Evolutionary conservation across 176 grass and related monocot species (phyloP).

Genomic region (Paspalum notatum): DNA sequence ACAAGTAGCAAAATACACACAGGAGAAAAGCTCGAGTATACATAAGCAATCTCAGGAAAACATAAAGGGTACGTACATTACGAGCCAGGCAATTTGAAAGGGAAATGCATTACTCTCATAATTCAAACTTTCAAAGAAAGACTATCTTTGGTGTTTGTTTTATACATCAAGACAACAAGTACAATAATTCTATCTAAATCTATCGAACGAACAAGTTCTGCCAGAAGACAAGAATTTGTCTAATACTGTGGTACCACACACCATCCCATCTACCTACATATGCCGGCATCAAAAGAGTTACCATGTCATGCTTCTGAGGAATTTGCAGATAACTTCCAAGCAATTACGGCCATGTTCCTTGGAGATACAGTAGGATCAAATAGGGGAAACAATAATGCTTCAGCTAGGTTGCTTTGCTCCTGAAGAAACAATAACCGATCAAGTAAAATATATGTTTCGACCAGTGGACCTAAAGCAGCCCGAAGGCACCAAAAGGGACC

Average conservation of each 20-base stretch:
- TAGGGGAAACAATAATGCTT: conserved; percentile 70
- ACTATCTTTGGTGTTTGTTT: conserved; percentile 10
- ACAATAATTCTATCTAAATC: conserved; percentile 24
- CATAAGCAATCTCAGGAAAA: not conserved
- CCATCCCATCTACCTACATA: conserved; percentile 36
- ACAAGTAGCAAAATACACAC: conserved; percentile 17
- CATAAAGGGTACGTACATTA: not conserved
- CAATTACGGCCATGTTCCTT: conserved; percentile 81
- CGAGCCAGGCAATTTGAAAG: not conserved
- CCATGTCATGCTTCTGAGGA: conserved; percentile 45
- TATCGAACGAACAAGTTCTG: conserved; percentile 18
- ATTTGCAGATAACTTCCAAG: conserved; percentile 59
- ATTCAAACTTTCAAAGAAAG: conserved; percentile 16
- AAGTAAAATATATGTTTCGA: conserved; percentile 94
- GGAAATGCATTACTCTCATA: conserved; percentile 23
- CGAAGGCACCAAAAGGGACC: conserved; percentile 96
- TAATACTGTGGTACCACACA: conserved; percentile 25
- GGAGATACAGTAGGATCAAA: conserved; percentile 89
- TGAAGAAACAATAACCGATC: conserved; percentile 89
- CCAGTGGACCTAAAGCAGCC: conserved; percentile 83
- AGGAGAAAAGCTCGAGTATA: not conserved
- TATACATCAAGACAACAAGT: conserved; percentile 4
- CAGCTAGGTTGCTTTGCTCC: conserved; percentile 61
- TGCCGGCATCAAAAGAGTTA: conserved; percentile 41
- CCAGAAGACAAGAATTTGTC: conserved; percentile 14